Evolutionary conservation across 2,329 filamentous ascomycete genomes (phyloP).

Genomic region (Fusarium subtropicale): DNA sequence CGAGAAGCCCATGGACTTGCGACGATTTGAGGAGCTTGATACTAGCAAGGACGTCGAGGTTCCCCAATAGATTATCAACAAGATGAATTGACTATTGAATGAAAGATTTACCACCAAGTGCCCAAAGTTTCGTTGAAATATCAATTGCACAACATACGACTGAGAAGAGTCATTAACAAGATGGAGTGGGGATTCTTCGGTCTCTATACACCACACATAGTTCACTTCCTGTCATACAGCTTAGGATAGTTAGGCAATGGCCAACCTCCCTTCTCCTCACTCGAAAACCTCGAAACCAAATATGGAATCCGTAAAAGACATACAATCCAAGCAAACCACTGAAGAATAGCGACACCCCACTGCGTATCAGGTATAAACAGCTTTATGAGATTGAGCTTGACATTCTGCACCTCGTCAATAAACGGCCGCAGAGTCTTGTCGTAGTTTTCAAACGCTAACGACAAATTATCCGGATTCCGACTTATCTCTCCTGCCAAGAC

Average conservation of each 20-base stretch:
- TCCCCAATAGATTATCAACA: conserved; percentile 39
- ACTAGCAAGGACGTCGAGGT: conserved; percentile 62
- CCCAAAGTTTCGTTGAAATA: background rate
- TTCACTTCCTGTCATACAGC: background rate
- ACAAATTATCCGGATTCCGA: conserved; percentile 9
- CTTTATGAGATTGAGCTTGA: conserved; percentile 16
- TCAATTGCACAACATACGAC: no score
- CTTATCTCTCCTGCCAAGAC: conserved; percentile 31
- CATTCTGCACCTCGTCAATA: conserved; percentile 26
- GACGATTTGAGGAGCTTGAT: conserved; percentile 75
- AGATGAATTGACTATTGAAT: background rate
- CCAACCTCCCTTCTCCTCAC: conserved; percentile 32
- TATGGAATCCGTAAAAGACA: conserved; percentile 21
- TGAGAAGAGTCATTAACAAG: background rate
- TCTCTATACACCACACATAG: accelerated
- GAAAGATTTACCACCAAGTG: background rate
- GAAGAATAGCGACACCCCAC: conserved; percentile 21
- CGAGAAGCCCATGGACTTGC: conserved; percentile 75
- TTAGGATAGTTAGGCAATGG: conserved; percentile 23
- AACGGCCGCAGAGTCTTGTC: conserved; percentile 21
- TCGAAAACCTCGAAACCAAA: conserved; percentile 27
- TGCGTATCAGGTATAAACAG: conserved; percentile 16
- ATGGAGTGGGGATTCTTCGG: background rate
- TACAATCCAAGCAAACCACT: conserved; percentile 28
- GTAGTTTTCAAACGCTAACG: conserved; percentile 29